Percentiles rank a stretch among this genome's conserved stretches.
Conservation (phyloP, 2,329 filamentous ascomycete genomes). For the Arthrocladium fulminans region DNA sequence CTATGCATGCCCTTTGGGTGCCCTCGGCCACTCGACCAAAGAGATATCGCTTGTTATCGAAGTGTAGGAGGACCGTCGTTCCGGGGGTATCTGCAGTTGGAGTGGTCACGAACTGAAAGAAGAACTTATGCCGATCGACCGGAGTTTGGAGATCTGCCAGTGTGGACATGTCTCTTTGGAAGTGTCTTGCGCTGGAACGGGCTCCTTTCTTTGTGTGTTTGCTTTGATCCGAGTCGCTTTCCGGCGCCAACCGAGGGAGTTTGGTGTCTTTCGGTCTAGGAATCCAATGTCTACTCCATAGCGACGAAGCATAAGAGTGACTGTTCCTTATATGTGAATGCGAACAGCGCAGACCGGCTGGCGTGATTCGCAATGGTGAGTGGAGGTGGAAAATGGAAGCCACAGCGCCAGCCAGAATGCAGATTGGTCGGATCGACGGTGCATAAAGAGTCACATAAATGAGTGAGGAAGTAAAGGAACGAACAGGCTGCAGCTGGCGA, state of each 20-base stretch:
- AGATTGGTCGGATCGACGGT: background rate
- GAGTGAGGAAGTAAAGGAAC: background rate
- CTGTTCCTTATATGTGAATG: background rate
- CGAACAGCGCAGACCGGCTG: conserved; percentile 7
- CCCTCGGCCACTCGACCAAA: conserved; percentile 79
- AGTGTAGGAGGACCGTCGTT: conserved; percentile 66
- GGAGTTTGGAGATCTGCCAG: conserved; percentile 1
- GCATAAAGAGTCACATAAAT: background rate
- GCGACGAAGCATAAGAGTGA: background rate
- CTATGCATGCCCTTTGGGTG: conserved; percentile 65
- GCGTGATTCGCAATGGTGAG: background rate
- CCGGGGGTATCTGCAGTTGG: conserved; percentile 85
- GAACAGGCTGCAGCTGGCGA: background rate
- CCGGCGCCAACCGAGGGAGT: background rate
- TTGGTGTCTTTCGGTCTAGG: background rate
- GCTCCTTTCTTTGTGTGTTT: background rate
- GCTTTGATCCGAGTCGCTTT: too few species aligned
- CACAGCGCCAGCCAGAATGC: conserved; percentile 4
- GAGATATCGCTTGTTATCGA: conserved; percentile 72
- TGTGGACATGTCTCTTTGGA: background rate
- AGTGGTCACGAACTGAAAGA: conserved; percentile 65
- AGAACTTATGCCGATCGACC: conserved; percentile 38
- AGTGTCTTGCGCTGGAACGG: background rate
- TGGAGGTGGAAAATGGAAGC: conserved; percentile 3
- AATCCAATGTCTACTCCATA: background rate